A percentile compares a stretch with the other conserved stretches of the same genome.
Evolutionary conservation across 2,329 filamentous ascomycete species (phyloP).

Genomic region (Alternaria gansuensis): DNA sequence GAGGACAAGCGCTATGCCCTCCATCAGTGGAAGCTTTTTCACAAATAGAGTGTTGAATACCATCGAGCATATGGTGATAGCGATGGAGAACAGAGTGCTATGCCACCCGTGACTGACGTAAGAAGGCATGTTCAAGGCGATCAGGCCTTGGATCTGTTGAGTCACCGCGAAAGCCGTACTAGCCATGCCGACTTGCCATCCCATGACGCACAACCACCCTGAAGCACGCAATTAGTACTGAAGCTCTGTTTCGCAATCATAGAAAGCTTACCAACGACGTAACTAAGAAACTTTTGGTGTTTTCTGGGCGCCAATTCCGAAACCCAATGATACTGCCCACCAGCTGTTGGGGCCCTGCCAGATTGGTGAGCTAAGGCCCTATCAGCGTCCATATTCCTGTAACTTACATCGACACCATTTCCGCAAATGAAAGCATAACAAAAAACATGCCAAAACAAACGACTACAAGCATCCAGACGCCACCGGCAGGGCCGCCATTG

Average conservation of each 20-base stretch:
- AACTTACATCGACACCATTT: conserved; percentile 46
- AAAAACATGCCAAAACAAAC: conserved; percentile 32
- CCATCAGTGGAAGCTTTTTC: conserved; percentile 48
- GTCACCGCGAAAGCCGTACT: conserved; percentile 31
- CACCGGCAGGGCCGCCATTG: conserved; percentile 22
- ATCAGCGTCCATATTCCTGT: background rate
- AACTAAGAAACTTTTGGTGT: conserved; percentile 51
- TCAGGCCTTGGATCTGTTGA: conserved; percentile 37
- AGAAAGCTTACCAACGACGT: conserved; percentile 47
- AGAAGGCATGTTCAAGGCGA: conserved; percentile 47
- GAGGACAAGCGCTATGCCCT: conserved; percentile 51
- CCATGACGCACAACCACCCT: conserved; percentile 54
- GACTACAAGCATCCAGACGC: conserved; percentile 40
- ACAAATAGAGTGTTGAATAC: conserved; percentile 52
- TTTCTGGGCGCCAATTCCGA: conserved; percentile 49
- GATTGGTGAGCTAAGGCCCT: background rate
- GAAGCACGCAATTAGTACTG: background rate
- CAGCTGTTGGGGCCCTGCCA: conserved; percentile 27
- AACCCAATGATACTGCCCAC: conserved; percentile 36
- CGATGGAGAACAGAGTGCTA: conserved; percentile 58
- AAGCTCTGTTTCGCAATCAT: background rate
- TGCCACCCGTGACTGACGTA: conserved; percentile 58
- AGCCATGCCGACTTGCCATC: conserved; percentile 50
- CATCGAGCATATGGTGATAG: conserved; percentile 52
- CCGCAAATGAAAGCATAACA: conserved; percentile 37